Conservation (phyloP, 306 rosid species). For the Lathyrus sativus region DNA sequence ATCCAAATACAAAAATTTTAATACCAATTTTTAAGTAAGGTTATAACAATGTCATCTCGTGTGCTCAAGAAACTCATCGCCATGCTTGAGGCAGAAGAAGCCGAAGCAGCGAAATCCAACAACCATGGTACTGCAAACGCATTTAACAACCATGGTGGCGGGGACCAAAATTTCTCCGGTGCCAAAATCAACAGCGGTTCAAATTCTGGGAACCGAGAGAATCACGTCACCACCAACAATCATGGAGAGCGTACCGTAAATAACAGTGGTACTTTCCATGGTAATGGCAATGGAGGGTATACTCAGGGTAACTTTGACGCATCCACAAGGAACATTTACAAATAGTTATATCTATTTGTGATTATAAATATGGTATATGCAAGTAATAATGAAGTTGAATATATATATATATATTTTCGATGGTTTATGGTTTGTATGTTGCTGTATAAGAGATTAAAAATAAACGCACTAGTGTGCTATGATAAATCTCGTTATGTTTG, state of each 20-base stretch:
- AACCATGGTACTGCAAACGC: not conserved
- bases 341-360: too few species aligned
- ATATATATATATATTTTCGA: too few species aligned
- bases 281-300: too few species aligned
- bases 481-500: too few species aligned
- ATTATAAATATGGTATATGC: too few species aligned
- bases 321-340: too few species aligned
- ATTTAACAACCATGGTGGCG: not conserved
- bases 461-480: too few species aligned
- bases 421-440: too few species aligned
- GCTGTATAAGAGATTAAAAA: too few species aligned
- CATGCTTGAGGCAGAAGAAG: constrained; percentile 19
- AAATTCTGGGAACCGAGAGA: not conserved
- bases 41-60: not conserved
- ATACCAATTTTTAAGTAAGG: not conserved
- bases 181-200: constrained; percentile 18
- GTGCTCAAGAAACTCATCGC: not conserved
- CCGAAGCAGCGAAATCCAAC: not conserved
- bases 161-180: not conserved
- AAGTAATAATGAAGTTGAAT: too few species aligned
- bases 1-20: not conserved
- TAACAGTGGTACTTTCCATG: not conserved
- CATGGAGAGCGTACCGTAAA: not conserved
- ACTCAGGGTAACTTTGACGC: too few species aligned
- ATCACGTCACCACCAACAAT: not conserved